Conservation (phyloP, 306 rosid genomes). For the Sindora glabra region DNA sequence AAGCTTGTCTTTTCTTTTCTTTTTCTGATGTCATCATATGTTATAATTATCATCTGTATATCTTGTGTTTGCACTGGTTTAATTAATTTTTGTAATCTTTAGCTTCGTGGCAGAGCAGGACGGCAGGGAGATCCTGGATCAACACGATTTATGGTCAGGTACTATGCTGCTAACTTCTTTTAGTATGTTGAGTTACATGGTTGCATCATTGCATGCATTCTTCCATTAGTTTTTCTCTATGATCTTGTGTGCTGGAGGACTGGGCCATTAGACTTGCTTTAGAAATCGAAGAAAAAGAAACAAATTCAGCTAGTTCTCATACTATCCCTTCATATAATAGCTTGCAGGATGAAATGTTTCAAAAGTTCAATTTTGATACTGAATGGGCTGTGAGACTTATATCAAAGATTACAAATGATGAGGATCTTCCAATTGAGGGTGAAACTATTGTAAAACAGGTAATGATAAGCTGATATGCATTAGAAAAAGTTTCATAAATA, state of each 20-base stretch:
- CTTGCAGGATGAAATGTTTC: constrained; percentile 99
- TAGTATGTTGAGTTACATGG: neutral
- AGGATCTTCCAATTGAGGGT: constrained; percentile 93
- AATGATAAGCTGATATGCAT: constrained; percentile 21
- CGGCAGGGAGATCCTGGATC: constrained; percentile 99
- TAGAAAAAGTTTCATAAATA: neutral
- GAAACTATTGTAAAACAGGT: constrained; percentile 85
- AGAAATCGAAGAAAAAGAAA: neutral
- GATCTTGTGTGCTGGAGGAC: neutral
- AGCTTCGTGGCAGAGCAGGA: constrained; percentile 99
- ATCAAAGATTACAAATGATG: constrained; percentile 82
- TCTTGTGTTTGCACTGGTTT: constrained; percentile 11
- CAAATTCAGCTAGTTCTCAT: constrained; percentile 19
- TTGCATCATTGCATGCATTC: no score
- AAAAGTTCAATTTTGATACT: constrained; percentile 88
- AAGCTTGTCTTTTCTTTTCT: constrained; percentile 4
- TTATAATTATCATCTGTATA: neutral
- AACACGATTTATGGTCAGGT: constrained; percentile 98
- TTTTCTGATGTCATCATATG: neutral
- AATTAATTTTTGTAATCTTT: constrained; percentile 11
- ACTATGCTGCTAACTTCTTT: constrained; percentile 15
- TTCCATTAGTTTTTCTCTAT: no score
- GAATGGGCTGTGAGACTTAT: constrained; percentile 96
- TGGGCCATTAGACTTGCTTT: no score
- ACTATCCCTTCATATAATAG: constrained; percentile 33